Base-by-base conservation (phyloP, 371 early-diverging fungal genomes). In the Circinella minor region DNA sequence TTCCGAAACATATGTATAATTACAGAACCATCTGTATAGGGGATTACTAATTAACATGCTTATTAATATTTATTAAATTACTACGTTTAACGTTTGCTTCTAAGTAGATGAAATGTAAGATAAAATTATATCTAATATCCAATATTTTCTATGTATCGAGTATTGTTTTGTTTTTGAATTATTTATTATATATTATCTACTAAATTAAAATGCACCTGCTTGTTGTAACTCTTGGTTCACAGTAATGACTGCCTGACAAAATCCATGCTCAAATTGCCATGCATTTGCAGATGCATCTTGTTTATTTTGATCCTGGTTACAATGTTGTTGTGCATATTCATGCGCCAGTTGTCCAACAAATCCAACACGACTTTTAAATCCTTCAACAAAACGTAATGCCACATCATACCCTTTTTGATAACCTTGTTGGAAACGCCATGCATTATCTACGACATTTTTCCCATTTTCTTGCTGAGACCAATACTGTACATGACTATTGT, bases 251-350 rank as follows among this genome's bases (percentile, higher is more conserved):
- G 62, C 76, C 59, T 72, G 76, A 37, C 49, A 20, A 65, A 75
- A 75, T 6, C 76, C 76, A 66, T 75, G 76, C 13, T 75, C 68
- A 57, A 70, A 75, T 54, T 75, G 76, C 76, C 76, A 75, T n/a
- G 60, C 64, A 20, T 70, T 57, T 49, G 69, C 65, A 39, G 46
- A 36, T 34, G 66, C 57, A 36, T 55, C 43, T 18, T 68, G 62
- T n/a, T 43, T 61, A 27, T 68, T 27, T 39, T 66, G 59, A 59
- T 66, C 47, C 39, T 65, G 54, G 3, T 15, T 61, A 18, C 20
- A 49, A 54, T 65, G 65, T 43, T 61, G 65, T 13, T 46, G 34
- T 17, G 73, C 69, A 51, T 77, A 74, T 36, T 69, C 72, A 36
- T 69, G 34, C 15, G 72, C 72, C 61, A 77, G 68, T 54, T 74